Conservation (phyloP, 2,329 filamentous ascomycete species). For the Aureobasidium pullulans region DNA sequence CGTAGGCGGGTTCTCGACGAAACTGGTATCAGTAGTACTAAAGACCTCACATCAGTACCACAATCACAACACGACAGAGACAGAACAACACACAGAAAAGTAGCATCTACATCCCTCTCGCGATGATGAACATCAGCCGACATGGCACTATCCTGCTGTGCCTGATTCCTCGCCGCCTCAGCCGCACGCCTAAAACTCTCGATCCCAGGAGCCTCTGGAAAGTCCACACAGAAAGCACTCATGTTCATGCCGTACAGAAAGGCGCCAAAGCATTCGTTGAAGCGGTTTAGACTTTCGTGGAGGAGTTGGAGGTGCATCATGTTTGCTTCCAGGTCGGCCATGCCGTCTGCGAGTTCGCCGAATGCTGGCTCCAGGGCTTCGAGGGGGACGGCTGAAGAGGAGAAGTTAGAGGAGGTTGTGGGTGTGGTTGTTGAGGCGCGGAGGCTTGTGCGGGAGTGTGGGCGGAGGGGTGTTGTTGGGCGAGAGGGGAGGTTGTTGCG, state of each 20-base stretch:
- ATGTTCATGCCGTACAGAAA: constrained; percentile 97
- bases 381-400: constrained; percentile 59
- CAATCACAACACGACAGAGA: background rate
- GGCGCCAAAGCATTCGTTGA: constrained; percentile 91
- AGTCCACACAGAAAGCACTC: constrained; percentile 98
- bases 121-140: constrained; percentile 3
- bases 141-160: constrained; percentile 4
- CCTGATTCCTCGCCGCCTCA: constrained; percentile 7
- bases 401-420: constrained; percentile 21
- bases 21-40: constrained; percentile 86
- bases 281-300: constrained; percentile 87
- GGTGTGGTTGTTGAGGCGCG: constrained; percentile 60
- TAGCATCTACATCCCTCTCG: constrained; percentile 58
- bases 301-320: constrained; percentile 96
- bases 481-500: constrained; percentile 51
- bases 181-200: constrained; percentile 13
- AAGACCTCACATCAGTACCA: background rate
- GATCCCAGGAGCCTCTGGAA: constrained; percentile 59
- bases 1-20: constrained; percentile 71
- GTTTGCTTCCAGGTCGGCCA: constrained; percentile 93
- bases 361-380: constrained; percentile 83
- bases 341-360: constrained; percentile 84
- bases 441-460: constrained; percentile 81
- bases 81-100: constrained; percentile 61
- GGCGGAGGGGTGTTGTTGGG: constrained; percentile 85